Evolutionary conservation across 805 yeast species (phyloP), one percentile per base, ranked within the genome.

Genomic region (Nakazawaea anatomiae): DNA sequence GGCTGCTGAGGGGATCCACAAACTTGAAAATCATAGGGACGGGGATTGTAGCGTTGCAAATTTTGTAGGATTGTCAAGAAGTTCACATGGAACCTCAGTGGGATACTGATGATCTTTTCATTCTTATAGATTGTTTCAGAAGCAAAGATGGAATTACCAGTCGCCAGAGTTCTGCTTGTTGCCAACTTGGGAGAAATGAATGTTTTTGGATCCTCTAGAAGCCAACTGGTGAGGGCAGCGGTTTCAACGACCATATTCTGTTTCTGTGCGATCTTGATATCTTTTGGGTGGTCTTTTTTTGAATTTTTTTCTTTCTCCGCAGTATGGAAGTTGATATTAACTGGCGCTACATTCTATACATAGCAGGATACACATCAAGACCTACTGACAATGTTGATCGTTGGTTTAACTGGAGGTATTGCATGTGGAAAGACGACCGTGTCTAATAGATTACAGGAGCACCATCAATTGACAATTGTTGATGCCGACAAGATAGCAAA

Each of bases 371-470:
- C 35, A 32, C 35, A 32, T 32, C 35, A 11, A 32, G 11, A 32
- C 35, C 35, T 9, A 32, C 6, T 10, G 30, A 14, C 10, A 29
- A 92, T 94, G 99, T 76, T 94, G 43, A 76, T 94, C 34, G 77
- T 94, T 5, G 99, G 99, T 1, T 76, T 94, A n/a, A 94, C 99
- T 0, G 99, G 99, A 1, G 97, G 97, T 1, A 94, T 94, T 46
- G 96, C 97, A 5, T 78, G 94, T n/a, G 99, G 99, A 3, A 94
- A 94, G 61, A 85, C 96, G 18, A 92, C 98, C 0, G 97, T 88
- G 0, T 88, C 97, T 0, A 61, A 69, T 14, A 65, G 77, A 36
- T 68, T 94, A 9, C 54, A 65, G 4, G 76, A 79, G 8, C 67
- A 79, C 9, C 75, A 83, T 60, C 61, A 71, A 1, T 53, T 87